phyloP scores from a whole-genome alignment of 352 stramenopile species.

The Phytopythium delawarense region DNA sequence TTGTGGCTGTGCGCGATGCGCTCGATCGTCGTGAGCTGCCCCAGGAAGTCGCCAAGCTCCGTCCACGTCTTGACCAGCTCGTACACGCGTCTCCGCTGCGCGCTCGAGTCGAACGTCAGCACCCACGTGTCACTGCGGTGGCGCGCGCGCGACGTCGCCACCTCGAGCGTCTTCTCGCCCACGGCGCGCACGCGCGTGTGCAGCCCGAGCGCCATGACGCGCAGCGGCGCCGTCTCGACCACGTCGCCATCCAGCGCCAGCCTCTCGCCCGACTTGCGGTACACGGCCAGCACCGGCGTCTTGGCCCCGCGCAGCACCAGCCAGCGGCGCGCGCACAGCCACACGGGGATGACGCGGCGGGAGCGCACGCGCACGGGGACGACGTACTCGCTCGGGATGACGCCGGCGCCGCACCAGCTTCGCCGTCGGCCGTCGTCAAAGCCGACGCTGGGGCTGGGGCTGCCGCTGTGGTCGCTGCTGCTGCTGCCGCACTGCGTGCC shows the following conservation, averaged over 20 bases:
- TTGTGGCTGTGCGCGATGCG: conserved; percentile 46
- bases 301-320: conserved; percentile 61
- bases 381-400: conserved; percentile 53
- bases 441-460: background rate
- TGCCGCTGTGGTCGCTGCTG: conserved; percentile 3
- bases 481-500: conserved; percentile 9
- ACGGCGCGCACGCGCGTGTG: conserved; percentile 38
- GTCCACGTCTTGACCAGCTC: conserved; percentile 55
- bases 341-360: conserved; percentile 46
- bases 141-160: conserved; percentile 48
- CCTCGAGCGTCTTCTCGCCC: conserved; percentile 42
- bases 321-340: conserved; percentile 48
- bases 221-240: conserved; percentile 22
- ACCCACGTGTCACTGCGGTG: conserved; percentile 44
- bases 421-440: background rate
- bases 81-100: conserved; percentile 40
- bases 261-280: conserved; percentile 30
- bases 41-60: conserved; percentile 45
- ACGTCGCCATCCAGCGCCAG: conserved; percentile 26
- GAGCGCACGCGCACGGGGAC: conserved; percentile 40
- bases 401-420: conserved; percentile 9
- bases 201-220: conserved; percentile 45
- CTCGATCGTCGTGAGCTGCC: conserved; percentile 38
- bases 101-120: conserved; percentile 40
- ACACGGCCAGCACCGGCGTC: conserved; percentile 47